phyloP scores from a whole-genome alignment of 768 basidiomycete species.

The Pholiota conissans region DNA sequence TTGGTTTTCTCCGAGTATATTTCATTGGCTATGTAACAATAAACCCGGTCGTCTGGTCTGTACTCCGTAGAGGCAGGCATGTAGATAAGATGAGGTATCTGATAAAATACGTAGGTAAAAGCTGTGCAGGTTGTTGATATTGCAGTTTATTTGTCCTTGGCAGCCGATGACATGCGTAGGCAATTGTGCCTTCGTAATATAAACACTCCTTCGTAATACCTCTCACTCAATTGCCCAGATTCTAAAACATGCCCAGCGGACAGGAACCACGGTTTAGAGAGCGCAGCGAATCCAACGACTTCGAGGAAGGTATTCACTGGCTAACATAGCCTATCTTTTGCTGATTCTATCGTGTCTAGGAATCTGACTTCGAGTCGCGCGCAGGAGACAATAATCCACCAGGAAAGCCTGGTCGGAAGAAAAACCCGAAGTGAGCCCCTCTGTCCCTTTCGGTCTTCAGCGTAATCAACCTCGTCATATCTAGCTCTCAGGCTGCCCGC shows the following conservation, averaged over 20 bases:
- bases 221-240: conserved; percentile 41
- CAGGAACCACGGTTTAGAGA: conserved; percentile 42
- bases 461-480: conserved; percentile 7
- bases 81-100: neutral
- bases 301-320: conserved; percentile 42
- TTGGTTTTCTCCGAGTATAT: too few relatives aligned
- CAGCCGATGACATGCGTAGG: conserved; percentile 8
- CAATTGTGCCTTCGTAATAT: conserved; percentile 16
- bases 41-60: neutral
- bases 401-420: conserved; percentile 79
- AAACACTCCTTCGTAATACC: conserved; percentile 37
- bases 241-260: conserved; percentile 46
- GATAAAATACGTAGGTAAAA: conserved; percentile 4
- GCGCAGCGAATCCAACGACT: conserved; percentile 65
- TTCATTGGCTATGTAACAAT: neutral
- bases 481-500: conserved; percentile 83
- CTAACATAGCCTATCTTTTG: neutral
- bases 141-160: conserved; percentile 11
- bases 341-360: conserved; percentile 32
- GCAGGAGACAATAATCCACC: conserved; percentile 40
- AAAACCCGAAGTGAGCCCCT: conserved; percentile 77
- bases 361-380: conserved; percentile 69
- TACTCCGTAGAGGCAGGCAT: neutral
- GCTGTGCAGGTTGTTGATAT: conserved; percentile 17
- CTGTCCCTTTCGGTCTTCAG: conserved; percentile 11